phyloP scores from a whole-genome alignment of 192 early-diverging fungal species.

The Allomyces javanicus region DNA sequence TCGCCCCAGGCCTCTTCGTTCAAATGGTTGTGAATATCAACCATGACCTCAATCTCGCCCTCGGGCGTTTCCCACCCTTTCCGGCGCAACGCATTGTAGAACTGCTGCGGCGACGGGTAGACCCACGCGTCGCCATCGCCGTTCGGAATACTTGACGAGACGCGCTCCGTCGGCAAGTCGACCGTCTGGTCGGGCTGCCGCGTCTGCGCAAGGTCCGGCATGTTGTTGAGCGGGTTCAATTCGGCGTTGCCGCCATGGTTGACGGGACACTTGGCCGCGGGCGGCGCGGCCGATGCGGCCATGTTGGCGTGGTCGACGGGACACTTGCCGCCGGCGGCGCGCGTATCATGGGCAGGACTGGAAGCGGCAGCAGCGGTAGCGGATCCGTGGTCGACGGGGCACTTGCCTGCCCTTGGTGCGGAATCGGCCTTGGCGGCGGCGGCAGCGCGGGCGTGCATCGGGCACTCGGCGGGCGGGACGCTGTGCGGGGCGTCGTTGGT shows the following conservation, averaged over 20 bases:
- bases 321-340: no score
- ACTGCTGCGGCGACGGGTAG: constrained; percentile 79
- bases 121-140: constrained; percentile 42
- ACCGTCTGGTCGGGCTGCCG: constrained; percentile 43
- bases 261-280: constrained; percentile 4
- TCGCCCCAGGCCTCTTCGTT: constrained; percentile 93
- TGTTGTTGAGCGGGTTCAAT: constrained; percentile 79
- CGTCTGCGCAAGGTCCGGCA: constrained; percentile 57
- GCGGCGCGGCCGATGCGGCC: background rate
- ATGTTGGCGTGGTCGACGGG: no score
- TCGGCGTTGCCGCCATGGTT: constrained; percentile 2
- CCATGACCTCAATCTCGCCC: constrained; percentile 69
- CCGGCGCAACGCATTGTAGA: constrained; percentile 68
- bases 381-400: constrained; percentile 12
- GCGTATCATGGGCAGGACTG: no score
- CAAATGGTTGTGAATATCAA: constrained; percentile 93
- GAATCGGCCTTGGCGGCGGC: no score
- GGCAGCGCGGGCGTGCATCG: no score
- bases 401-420: constrained; percentile 4
- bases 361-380: no score
- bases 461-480: no score
- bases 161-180: constrained; percentile 57
- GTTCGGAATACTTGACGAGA: constrained; percentile 62
- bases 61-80: constrained; percentile 74
- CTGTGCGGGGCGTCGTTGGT: no score